Evolutionary conservation across 2,329 filamentous ascomycete species (phyloP).

Genomic region (Aurifilum marmelostoma): DNA sequence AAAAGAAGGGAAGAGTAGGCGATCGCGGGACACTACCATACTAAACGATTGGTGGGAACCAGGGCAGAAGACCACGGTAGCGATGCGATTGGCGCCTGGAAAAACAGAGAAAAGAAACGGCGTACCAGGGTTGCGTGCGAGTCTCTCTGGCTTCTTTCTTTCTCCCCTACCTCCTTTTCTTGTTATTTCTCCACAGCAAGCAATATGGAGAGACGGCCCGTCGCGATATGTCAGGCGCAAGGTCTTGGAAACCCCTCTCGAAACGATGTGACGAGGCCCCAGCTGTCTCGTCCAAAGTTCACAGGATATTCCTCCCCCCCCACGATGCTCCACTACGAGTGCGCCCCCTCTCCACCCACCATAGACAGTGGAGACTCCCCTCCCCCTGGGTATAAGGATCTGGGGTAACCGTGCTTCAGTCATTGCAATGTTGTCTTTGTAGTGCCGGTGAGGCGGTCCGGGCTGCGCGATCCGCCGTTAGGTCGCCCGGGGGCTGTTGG

Average conservation of each 20-base stretch:
- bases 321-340: background rate
- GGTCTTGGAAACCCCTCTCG: conserved; percentile 1
- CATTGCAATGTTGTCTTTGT: background rate
- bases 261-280: background rate
- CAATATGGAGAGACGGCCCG: conserved; percentile 29
- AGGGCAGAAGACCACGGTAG: background rate
- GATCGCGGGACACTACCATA: background rate
- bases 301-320: background rate
- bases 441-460: background rate
- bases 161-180: too few species aligned
- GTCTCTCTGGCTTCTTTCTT: background rate
- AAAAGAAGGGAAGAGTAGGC: too few species aligned
- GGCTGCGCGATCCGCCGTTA: background rate
- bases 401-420: background rate
- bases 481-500: background rate
- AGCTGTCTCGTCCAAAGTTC: background rate
- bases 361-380: background rate
- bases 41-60: background rate
- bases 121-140: background rate
- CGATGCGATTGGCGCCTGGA: background rate
- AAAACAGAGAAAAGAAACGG: background rate
- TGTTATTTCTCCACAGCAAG: background rate
- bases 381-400: background rate
- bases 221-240: conserved; percentile 13
- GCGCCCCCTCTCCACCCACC: background rate